A percentile compares a stretch with the other conserved stretches of the same genome.
Conservation (phyloP, 768 basidiomycete species). For the Boletales sp. region DNA sequence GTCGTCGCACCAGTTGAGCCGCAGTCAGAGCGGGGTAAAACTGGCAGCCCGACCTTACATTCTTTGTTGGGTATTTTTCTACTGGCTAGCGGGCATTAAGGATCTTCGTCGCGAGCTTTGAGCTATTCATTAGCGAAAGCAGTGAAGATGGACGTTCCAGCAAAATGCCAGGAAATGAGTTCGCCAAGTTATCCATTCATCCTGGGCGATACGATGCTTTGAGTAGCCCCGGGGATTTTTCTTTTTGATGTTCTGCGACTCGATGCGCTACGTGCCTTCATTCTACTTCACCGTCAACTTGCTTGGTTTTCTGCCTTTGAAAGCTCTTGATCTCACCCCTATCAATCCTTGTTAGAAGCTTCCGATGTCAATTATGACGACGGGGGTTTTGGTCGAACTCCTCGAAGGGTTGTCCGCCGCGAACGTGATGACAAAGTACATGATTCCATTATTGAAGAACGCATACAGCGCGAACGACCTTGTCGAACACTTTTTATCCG, state of each 20-base stretch:
- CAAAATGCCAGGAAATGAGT: constrained; percentile 29
- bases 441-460: constrained; percentile 89
- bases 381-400: constrained; percentile 43
- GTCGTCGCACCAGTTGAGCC: constrained; percentile 35
- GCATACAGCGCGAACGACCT: constrained; percentile 89
- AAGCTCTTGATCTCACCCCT: constrained; percentile 41
- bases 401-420: constrained; percentile 55
- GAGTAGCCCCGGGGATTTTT: constrained; percentile 23
- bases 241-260: constrained; percentile 24
- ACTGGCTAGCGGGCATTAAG: constrained; percentile 29
- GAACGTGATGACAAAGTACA: constrained; percentile 88
- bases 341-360: constrained; percentile 56
- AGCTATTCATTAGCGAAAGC: constrained; percentile 48
- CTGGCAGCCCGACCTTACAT: constrained; percentile 32
- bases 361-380: constrained; percentile 55
- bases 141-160: constrained; percentile 34
- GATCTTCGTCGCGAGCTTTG: constrained; percentile 41
- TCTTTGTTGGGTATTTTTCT: constrained; percentile 20
- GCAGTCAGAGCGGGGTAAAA: constrained; percentile 52
- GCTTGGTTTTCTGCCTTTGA: constrained; percentile 43
- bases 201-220: constrained; percentile 21
- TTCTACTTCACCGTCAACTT: constrained; percentile 40
- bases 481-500: constrained; percentile 96
- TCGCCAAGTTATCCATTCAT: constrained; percentile 17
- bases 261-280: constrained; percentile 45